Evolutionary conservation across 169 alveolate species (phyloP).

Genomic region (Babesia ovis): DNA sequence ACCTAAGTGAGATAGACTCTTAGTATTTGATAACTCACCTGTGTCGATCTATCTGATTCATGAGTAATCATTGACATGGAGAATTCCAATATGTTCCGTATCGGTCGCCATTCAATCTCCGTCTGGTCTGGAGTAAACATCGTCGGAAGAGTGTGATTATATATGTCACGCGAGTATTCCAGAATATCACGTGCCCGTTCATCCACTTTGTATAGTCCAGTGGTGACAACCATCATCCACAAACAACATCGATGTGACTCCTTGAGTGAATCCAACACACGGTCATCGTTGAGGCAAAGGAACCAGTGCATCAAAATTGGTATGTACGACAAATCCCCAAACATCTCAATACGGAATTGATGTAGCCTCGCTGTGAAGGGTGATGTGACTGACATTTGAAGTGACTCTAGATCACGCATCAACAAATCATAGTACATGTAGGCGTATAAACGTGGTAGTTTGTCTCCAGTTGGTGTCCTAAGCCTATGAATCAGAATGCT

Average conservation of each 20-base stretch:
- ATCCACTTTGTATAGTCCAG: background rate
- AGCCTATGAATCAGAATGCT: background rate
- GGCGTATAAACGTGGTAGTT: constrained; percentile 10
- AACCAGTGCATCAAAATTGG: constrained; percentile 12
- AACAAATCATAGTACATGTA: background rate
- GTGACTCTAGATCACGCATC: constrained; percentile 11
- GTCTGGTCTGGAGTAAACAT: background rate
- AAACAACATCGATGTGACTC: background rate
- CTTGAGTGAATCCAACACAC: background rate
- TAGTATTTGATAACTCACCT: background rate
- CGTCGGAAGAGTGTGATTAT: background rate
- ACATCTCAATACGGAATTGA: constrained; percentile 23
- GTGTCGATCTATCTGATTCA: background rate
- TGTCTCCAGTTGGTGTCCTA: background rate
- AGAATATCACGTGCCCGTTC: constrained; percentile 11
- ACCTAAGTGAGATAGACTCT: background rate
- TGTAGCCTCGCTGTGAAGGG: constrained; percentile 1
- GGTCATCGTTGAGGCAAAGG: constrained; percentile 7
- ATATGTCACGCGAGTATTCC: background rate
- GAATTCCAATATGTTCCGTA: background rate
- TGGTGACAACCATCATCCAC: background rate
- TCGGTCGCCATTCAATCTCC: background rate
- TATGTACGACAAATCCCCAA: constrained; percentile 19
- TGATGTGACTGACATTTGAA: constrained; percentile 1
- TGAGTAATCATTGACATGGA: background rate